Base-by-base conservation (phyloP, 139 green algal species). In the Diplosphaera chodatii region DNA sequence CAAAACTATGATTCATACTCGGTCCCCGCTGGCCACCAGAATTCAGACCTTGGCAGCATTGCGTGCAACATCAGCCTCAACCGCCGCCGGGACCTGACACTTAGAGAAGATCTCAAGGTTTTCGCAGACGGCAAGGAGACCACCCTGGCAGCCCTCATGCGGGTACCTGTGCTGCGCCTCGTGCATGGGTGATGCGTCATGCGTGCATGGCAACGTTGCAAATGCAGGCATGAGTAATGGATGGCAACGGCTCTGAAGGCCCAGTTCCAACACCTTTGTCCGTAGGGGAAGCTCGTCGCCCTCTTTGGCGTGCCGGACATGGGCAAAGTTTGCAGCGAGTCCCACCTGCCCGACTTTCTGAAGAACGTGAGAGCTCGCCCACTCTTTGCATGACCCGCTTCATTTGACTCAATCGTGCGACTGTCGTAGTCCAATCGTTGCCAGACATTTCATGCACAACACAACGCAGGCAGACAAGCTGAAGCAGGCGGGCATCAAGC, bases 241-340 rank as follows among this genome's bases (percentile, higher is more conserved):
- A 33, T 10, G 28, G 0, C 68, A 5, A 15, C 18, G 48, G 29
- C 55, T 28, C 34, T n/a, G n/a, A n/a, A 48, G 10, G 37, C 8
- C 37, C 10, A 21, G 15, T 23, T 25, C 67, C 25, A 25, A 25
- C 30, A 1, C 22, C n/a, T 13, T 37, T 20, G 22, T 18, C 6
- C 71, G 62, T 69, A 88, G 83, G 78, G 78, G 23, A 25, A 83
- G 23, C 63, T 75, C 1, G 63, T 75, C 0, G 73, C 78, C 5
- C 13, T 88, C 20, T 86, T 87, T 73, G 83, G 83, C 13, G 67
- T 88, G 28, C 83, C 83, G 27, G 78, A 88, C 69, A 74, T 84
- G 37, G 83, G 83, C 34, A 75, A 77, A 40, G 78, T 84, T 22
- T 88, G 83, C 67, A 75, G 48, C 55, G 70, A 85, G 55, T 40